A percentile compares a stretch with the other conserved stretches of the same genome.
Evolutionary conservation across 306 rosid genomes (phyloP).

Genomic region (Acacia crassicarpa): DNA sequence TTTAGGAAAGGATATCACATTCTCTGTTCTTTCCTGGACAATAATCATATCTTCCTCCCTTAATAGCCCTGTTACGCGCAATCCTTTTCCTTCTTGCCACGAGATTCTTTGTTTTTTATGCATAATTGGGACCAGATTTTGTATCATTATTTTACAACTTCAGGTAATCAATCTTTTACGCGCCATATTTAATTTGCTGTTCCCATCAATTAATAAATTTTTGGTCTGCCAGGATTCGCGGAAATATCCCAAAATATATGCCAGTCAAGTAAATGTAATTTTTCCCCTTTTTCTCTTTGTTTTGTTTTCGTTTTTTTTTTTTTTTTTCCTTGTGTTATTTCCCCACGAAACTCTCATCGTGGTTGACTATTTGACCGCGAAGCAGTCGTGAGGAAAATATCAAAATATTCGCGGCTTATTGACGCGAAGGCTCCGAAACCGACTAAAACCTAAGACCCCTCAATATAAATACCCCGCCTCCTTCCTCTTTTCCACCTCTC

Average conservation of each 20-base stretch:
- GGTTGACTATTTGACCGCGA: conserved; percentile 33
- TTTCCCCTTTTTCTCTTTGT: too few relatives aligned
- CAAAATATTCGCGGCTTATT: neutral
- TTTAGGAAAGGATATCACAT: neutral
- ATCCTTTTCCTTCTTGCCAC: neutral
- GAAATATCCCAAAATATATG: neutral
- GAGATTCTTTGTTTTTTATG: neutral
- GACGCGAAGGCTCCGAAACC: neutral
- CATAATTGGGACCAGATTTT: neutral
- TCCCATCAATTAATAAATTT: neutral
- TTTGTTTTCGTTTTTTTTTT: too few relatives aligned
- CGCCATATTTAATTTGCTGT: neutral
- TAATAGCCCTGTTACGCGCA: neutral
- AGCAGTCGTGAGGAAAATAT: neutral
- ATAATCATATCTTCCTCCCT: neutral
- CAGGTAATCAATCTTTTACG: neutral
- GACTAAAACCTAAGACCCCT: conserved; percentile 1
- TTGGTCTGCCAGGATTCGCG: neutral
- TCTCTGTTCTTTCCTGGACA: too few relatives aligned
- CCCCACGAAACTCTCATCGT: neutral
- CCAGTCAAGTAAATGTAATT: neutral
- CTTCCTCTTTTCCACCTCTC: neutral
- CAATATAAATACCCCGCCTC: neutral
- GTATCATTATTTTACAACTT: neutral
- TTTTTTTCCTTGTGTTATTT: neutral